Base-by-base conservation (phyloP, 345 rosid species). In the Cardiospermum halicacabum region DNA sequence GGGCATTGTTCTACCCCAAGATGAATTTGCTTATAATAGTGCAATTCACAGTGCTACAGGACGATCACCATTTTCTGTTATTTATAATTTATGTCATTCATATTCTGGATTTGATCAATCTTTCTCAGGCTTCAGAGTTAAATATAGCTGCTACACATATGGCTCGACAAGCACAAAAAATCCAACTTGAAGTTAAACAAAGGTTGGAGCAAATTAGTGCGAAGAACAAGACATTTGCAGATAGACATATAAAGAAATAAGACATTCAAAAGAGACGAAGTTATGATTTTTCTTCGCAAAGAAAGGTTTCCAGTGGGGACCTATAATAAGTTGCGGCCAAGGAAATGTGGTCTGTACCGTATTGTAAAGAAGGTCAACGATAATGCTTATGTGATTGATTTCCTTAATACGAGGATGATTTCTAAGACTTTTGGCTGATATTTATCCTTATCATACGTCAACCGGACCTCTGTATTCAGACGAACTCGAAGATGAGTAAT, bases 11-110 rank as follows among this genome's bases (percentile, higher is more conserved):
- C 24, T 63, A 5, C 4, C 67, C 4, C 45, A 26, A 6, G 56
- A n/a, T 5, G 45, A 50, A 9, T 48, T 63, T 49, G 67, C 58
- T 10, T 62, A 62, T 13, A 62, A 45, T 3, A 62, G 22, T 47
- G 37, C 26, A 1, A 37, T 43, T 16, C 66, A 63, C 21, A 48
- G 58, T 63, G 32, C 47, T 11, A 49, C 19, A 19, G 43, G 45
- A 11, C 18, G n/a, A 3, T 47, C 31, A 0, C 58, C 24, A 6
- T 63, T 63, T 30, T 30, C 57, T 8, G 13, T 50, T 28, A 40
- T 47, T 15, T 62, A 62, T 22, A 26, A 3, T 3, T 8, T 1
- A 18, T 16, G 5, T 36, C 61, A 31, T 7, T 37, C 19, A 57
- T 57, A 43, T 18, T 5, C 22, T 57, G 11, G 61, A 57, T 13